Conservation (phyloP, 192 early-diverging fungal genomes). For the Mortierella claussenii region DNA sequence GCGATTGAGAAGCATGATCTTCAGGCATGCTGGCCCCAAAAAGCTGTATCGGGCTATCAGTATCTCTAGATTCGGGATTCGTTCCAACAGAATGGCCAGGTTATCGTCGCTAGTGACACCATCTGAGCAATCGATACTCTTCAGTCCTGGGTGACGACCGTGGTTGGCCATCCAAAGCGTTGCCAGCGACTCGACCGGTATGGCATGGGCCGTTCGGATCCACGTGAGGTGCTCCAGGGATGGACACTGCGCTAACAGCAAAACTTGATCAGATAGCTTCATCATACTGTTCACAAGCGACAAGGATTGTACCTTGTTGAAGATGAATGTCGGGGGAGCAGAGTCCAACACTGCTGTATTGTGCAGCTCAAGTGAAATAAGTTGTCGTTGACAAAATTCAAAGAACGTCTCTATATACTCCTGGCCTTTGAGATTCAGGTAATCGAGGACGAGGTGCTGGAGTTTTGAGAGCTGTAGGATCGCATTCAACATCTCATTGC, state of each 20-base stretch:
- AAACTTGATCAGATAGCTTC: slow-evolving; percentile 3
- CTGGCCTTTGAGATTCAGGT: slow-evolving; percentile 1
- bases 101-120: background rate
- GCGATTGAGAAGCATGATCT: background rate
- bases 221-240: slow-evolving; percentile 24
- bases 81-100: background rate
- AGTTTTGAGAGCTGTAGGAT: slow-evolving; percentile 20
- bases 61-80: background rate
- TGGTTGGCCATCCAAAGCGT: background rate
- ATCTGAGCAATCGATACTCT: slow-evolving; percentile 20
- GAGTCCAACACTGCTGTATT: slow-evolving; percentile 8
- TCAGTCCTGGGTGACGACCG: background rate
- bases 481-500: slow-evolving; percentile 11
- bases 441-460: slow-evolving; percentile 28
- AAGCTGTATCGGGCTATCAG: slow-evolving; percentile 13
- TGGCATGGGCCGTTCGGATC: slow-evolving; percentile 1
- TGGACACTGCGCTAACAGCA: slow-evolving; percentile 7
- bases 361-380: slow-evolving; percentile 25
- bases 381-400: slow-evolving; percentile 16
- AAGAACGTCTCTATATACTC: slow-evolving; percentile 8
- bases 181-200: background rate
- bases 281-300: slow-evolving; percentile 16
- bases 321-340: background rate
- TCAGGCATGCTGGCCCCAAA: slow-evolving; percentile 6
- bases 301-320: slow-evolving; percentile 12